A percentile compares a stretch with the other conserved stretches of the same genome.
These are phyloP conservation scores for Boletus mariae DNA, from an alignment of 1,284 basidiomycete species.

Conservation along the genomic window DNA sequence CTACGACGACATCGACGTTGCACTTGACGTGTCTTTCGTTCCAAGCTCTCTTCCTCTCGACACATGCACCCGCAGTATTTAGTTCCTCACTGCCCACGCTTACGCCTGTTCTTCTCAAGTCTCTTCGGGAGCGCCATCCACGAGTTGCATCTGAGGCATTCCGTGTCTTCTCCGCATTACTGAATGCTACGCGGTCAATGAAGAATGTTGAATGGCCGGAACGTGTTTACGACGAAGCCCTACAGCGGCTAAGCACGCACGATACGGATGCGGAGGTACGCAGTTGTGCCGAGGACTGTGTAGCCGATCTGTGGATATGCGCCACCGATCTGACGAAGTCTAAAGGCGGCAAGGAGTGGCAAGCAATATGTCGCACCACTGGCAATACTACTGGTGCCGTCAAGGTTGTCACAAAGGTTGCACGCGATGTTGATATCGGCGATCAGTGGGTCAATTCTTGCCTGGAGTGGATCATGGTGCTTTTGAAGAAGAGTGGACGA, in stretches of 20 bases:
- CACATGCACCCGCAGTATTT: slow-evolving; percentile 72
- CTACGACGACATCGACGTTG: slow-evolving; percentile 67
- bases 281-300: slow-evolving; percentile 74
- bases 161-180: slow-evolving; percentile 68
- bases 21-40: slow-evolving; percentile 83
- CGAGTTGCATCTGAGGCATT: slow-evolving; percentile 82
- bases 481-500: slow-evolving; percentile 80
- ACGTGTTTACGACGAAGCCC: slow-evolving; percentile 70
- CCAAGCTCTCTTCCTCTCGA: slow-evolving; percentile 79
- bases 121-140: slow-evolving; percentile 70
- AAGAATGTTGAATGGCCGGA: slow-evolving; percentile 61
- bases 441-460: slow-evolving; percentile 80
- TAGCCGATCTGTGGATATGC: slow-evolving; percentile 84
- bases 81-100: slow-evolving; percentile 58
- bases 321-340: slow-evolving; percentile 68
- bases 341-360: slow-evolving; percentile 73
- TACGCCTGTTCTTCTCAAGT: slow-evolving; percentile 70
- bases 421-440: slow-evolving; percentile 59
- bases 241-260: slow-evolving; percentile 67
- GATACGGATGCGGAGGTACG: slow-evolving; percentile 93
- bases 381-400: slow-evolving; percentile 73
- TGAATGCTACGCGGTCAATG: slow-evolving; percentile 61
- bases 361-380: slow-evolving; percentile 73
- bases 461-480: slow-evolving; percentile 72
- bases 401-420: slow-evolving; percentile 69